A percentile compares a stretch with the other conserved stretches of the same genome.
Evolutionary conservation across 176 grass and related monocot genomes (phyloP).

Genomic region (Avena sativa): DNA sequence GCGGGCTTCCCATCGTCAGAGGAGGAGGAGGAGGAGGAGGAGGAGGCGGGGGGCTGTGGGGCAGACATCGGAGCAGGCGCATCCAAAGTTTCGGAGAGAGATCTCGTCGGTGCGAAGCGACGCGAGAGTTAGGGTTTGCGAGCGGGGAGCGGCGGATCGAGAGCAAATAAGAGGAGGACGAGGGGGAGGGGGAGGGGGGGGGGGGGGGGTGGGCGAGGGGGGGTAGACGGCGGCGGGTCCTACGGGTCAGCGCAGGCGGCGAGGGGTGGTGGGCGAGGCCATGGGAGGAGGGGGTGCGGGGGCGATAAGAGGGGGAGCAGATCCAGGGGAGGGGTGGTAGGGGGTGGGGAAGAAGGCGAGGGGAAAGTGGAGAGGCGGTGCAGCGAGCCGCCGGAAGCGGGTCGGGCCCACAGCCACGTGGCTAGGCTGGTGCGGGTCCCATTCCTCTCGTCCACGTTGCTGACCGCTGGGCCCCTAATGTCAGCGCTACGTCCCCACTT

Average conservation of each 20-base stretch:
- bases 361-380: slow-evolving; percentile 25
- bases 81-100: slow-evolving; percentile 40
- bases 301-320: background rate
- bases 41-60: slow-evolving; percentile 14
- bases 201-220: too few species aligned
- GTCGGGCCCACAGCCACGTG: background rate
- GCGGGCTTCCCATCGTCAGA: background rate
- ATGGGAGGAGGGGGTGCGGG: background rate
- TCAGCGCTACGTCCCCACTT: background rate
- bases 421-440: background rate
- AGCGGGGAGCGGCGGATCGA: background rate
- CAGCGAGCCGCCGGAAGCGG: background rate
- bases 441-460: background rate
- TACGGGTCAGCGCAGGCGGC: slow-evolving; percentile 41
- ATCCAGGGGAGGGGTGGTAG: background rate
- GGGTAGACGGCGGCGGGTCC: background rate
- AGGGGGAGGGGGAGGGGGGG: too few species aligned
- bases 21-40: slow-evolving; percentile 9
- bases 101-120: slow-evolving; percentile 7
- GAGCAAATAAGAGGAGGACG: background rate
- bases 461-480: background rate
- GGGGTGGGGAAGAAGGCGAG: slow-evolving; percentile 29
- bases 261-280: slow-evolving; percentile 5
- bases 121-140: slow-evolving; percentile 42
- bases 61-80: slow-evolving; percentile 50